Evolutionary conservation across 345 rosid species (phyloP), one percentile per base, ranked within the genome.

Genomic region (Raphanus sativus): DNA sequence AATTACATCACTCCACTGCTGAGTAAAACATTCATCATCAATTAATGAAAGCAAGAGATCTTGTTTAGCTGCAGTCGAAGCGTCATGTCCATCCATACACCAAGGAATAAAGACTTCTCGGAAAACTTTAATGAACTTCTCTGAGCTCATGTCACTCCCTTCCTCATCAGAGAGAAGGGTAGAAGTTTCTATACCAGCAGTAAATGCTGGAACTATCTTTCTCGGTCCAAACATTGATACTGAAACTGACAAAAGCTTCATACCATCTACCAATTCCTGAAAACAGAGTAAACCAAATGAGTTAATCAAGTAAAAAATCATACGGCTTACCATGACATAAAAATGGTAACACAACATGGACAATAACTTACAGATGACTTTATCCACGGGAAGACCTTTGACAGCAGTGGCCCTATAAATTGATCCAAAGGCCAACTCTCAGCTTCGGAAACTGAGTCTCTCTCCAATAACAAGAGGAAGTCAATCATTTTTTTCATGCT

Each of bases 191-290:
- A 72, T 58, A 34, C 78, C 74, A 60, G 65, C 36, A 68, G 77
- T 65, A 71, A 94, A 83, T 74, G 69, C 81, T 12, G 55, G 73
- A 73, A 90, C 79, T 63, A 89, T 81, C 75, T 82, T 81, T 34
- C 87, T 82, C n/a, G 97, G 91, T 79, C 98, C 98, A 89, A 94
- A 94, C 63, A 83, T 75, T 75, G 90, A 86, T 80, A 86, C 83
- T 6, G 97, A 87, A 83, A 80, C 84, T 45, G 94, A 81, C 69
- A 94, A 80, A 78, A 94, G 88, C 81, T 83, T 86, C 80, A 90
- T 74, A 67, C 92, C 98, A 81, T 88, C 87, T 65, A 84, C 38
- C 5, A 76, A 79, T 69, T 86, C 98, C 98, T 94, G 88, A 77
- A 70, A 83, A 65, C 30, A 81, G 52, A 69, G 80, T 54, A 54